phyloP scores from a whole-genome alignment of 176 grass and related monocot genomes.

The Zoysia pacifica region DNA sequence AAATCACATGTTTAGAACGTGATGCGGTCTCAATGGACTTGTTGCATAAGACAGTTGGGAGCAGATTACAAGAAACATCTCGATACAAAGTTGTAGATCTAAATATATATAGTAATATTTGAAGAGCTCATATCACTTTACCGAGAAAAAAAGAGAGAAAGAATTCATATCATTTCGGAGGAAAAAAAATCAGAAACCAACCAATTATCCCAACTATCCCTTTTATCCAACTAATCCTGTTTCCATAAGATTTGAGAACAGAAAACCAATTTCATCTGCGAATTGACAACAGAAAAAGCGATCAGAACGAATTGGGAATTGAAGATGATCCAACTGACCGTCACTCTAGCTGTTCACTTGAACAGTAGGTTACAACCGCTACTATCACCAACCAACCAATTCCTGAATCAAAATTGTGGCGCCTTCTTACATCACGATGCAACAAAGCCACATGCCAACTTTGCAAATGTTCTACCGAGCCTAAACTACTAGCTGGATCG shows the following conservation, averaged over 20 bases:
- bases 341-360: slow-evolving; percentile 39
- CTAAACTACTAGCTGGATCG: slow-evolving; percentile 32
- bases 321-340: slow-evolving; percentile 10
- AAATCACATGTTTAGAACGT: too few species aligned
- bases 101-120: too few species aligned
- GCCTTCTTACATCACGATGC: slow-evolving; percentile 13
- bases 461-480: slow-evolving; percentile 12
- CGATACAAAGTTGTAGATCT: too few species aligned
- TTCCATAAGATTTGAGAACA: neutral
- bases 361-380: slow-evolving; percentile 31
- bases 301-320: neutral
- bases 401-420: slow-evolving; percentile 43
- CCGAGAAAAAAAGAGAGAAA: too few species aligned
- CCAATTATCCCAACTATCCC: too few species aligned
- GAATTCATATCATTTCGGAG: too few species aligned
- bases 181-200: neutral
- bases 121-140: too few species aligned
- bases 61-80: too few species aligned
- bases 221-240: neutral
- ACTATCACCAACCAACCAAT: slow-evolving; percentile 20
- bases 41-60: too few species aligned
- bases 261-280: neutral
- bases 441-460: neutral
- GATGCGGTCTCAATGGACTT: too few species aligned
- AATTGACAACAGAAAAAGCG: neutral